phyloP scores from a whole-genome alignment of 2,329 filamentous ascomycete species.

The Cladobotryum mycophilum region DNA sequence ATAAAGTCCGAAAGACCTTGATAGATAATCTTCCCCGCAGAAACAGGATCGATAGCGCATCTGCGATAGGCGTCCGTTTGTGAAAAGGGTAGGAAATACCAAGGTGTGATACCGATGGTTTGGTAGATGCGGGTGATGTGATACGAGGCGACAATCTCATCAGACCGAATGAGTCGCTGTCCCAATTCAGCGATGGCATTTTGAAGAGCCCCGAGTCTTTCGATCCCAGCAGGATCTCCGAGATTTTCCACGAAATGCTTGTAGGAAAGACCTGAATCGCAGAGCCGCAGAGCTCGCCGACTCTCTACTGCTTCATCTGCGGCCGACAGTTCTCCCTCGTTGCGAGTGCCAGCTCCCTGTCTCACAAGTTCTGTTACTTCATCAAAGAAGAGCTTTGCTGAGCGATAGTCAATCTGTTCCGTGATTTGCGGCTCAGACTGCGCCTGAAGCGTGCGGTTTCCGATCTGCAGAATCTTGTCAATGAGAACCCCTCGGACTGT shows the following conservation, averaged over 20 bases:
- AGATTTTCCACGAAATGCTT: slow-evolving; percentile 5
- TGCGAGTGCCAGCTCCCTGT: not conserved
- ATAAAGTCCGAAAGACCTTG: slow-evolving; percentile 12
- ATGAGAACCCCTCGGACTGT: slow-evolving; percentile 17
- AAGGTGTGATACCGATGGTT: slow-evolving; percentile 17
- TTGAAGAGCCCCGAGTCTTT: slow-evolving; percentile 8
- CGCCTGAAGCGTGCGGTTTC: slow-evolving; percentile 10
- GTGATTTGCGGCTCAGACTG: not conserved
- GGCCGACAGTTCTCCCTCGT: not conserved
- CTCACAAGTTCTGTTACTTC: slow-evolving; percentile 20
- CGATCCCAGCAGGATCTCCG: not conserved
- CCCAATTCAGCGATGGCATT: slow-evolving; percentile 9
- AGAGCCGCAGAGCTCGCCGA: slow-evolving; percentile 12
- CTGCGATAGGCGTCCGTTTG: slow-evolving; percentile 12
- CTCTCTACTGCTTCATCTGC: not conserved
- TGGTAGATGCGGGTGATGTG: slow-evolving; percentile 18
- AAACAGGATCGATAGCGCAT: slow-evolving; percentile 16
- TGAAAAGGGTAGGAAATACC: slow-evolving; percentile 19
- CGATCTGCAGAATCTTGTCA: slow-evolving; percentile 18
- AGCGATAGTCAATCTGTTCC: slow-evolving; percentile 18
- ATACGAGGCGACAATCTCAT: slow-evolving; percentile 9
- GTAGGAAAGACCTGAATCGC: slow-evolving; percentile 16
- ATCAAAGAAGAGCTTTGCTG: slow-evolving; percentile 19
- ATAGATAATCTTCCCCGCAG: slow-evolving; percentile 2
- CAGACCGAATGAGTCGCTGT: slow-evolving; percentile 10